Evolutionary conservation across 176 grass and related monocot species (phyloP).

Genomic region (Musa acuminata): DNA sequence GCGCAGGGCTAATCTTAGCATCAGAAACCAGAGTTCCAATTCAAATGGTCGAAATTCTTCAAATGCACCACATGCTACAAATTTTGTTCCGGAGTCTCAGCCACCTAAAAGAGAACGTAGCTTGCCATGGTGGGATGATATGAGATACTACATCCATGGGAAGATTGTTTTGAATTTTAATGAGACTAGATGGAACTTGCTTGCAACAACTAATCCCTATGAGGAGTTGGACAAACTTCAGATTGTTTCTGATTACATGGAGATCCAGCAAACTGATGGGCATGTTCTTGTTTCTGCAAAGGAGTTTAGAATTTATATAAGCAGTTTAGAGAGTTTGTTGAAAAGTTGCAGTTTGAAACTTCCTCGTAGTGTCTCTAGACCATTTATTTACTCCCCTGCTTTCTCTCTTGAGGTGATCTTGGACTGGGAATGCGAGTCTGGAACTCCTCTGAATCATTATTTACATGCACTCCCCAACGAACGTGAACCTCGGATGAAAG

Average conservation of each 20-base stretch:
- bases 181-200: constrained; percentile 80
- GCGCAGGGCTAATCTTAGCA: constrained; percentile 75
- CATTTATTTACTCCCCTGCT: constrained; percentile 74
- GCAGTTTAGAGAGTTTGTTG: constrained; percentile 81
- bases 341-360: constrained; percentile 87
- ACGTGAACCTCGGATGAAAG: constrained; percentile 72
- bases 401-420: constrained; percentile 91
- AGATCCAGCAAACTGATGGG: constrained; percentile 93
- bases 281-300: constrained; percentile 78
- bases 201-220: constrained; percentile 89
- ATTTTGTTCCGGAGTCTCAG: constrained; percentile 21
- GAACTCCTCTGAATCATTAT: constrained; percentile 85
- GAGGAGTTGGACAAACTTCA: constrained; percentile 83
- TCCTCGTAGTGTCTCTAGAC: constrained; percentile 45
- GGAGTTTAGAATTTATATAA: constrained; percentile 90
- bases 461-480: constrained; percentile 89
- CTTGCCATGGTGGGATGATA: constrained; percentile 98
- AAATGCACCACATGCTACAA: constrained; percentile 2
- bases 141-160: constrained; percentile 97
- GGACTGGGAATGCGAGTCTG: constrained; percentile 97
- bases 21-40: constrained; percentile 34
- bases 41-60: constrained; percentile 2
- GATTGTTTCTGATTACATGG: constrained; percentile 92
- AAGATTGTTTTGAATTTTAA: constrained; percentile 77
- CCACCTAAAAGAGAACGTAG: constrained; percentile 85